Evolutionary conservation across 2,329 filamentous ascomycete species (phyloP), one percentile per base, ranked within the genome.

Genomic region (Pseudogymnoascus sp.): DNA sequence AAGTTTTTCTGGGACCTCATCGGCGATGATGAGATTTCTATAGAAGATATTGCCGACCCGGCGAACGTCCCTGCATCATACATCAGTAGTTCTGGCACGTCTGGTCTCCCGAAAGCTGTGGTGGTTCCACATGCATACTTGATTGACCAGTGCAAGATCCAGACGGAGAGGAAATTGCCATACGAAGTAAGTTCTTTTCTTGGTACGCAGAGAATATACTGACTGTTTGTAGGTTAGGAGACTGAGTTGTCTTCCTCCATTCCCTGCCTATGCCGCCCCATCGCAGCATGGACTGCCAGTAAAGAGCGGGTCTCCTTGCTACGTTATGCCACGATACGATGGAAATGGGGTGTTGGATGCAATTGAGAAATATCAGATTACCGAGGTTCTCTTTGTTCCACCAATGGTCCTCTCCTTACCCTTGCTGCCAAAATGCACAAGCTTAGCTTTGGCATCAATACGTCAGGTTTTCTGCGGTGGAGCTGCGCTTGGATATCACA

Each of bases 321-420:
- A 92, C 72, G 77, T 94, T 62, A 92, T 95, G 89, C 75, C 82
- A 3, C 81, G 82, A 57, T 96, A 92, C 72, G 86, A 93, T 70
- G 89, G 94, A 61, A 68, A 84, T 61, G 79, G 84, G 69, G 85
- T 91, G 78, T 78, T 95, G 34, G 76, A 81, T 59, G 79, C 86
- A 68, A 80, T 91, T 16, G 78, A 90, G 70, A 81, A 77, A 58
- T 90, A 83, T 73, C 80, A 82, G 38, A 85, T 95, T 67, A 90
- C 86, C 7, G 78, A 80, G 62, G 72, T 91, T 28, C 76, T 78
- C 4, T 75, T 87, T 2, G 90, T 93, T 2, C 91, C 91, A 5
- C 90, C 91, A 0, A 86, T 96, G 60, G 77, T 90, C 0, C 82
- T 93, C 6, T 78, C 82, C 16, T 77, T 96, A 66, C 57, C 57